phyloP scores from a whole-genome alignment of 306 rosid species.

The Sicyos baderoa region DNA sequence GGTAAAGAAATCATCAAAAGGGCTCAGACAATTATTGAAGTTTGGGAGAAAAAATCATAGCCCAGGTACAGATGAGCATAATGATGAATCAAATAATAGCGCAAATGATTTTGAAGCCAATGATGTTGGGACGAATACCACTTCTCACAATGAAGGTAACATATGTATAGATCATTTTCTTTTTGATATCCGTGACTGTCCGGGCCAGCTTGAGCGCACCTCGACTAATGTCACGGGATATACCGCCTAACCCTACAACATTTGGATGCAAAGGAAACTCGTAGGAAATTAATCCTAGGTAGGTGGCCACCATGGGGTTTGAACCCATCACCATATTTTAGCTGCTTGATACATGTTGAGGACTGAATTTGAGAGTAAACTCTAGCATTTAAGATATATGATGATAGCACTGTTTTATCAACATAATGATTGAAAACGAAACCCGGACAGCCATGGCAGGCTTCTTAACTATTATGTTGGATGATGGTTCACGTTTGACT shows the following conservation, averaged over 20 bases:
- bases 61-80: slow-evolving; percentile 44
- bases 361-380: slow-evolving; percentile 1
- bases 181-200: no score
- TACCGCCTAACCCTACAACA: no score
- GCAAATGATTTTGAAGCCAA: slow-evolving; percentile 48
- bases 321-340: no score
- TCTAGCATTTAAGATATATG: background rate
- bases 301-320: no score
- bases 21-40: slow-evolving; percentile 60
- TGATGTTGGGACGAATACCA: slow-evolving; percentile 39
- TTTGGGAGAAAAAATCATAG: slow-evolving; percentile 83
- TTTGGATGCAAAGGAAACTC: no score
- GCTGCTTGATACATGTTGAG: slow-evolving; percentile 12
- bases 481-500: background rate
- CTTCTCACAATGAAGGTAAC: slow-evolving; percentile 67
- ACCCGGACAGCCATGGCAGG: no score
- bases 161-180: background rate
- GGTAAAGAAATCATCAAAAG: slow-evolving; percentile 69
- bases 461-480: background rate
- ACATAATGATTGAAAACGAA: background rate
- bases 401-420: background rate
- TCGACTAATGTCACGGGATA: no score
- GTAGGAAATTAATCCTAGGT: no score
- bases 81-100: slow-evolving; percentile 53
- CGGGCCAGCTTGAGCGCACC: no score